A percentile compares a stretch with the other conserved stretches of the same genome.
Evolutionary conservation across 2,329 filamentous ascomycete species (phyloP).

Genomic region (Geosmithia flava): DNA sequence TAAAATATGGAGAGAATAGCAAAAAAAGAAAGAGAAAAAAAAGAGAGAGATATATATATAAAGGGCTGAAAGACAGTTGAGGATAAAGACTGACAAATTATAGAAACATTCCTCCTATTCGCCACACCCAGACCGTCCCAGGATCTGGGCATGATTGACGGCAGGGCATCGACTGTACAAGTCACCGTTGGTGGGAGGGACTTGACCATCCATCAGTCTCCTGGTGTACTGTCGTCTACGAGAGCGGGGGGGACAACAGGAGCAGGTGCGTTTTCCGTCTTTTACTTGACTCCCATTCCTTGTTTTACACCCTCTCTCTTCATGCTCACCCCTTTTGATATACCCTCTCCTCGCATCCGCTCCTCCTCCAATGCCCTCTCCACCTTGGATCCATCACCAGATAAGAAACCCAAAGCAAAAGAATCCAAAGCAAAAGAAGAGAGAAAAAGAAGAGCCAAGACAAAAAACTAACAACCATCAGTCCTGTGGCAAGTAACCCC

Average conservation of each 20-base stretch:
- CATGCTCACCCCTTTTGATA: neutral
- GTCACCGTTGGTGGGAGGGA: constrained; percentile 58
- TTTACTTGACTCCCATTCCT: neutral
- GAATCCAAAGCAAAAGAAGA: neutral
- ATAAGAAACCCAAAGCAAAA: neutral
- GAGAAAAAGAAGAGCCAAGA: neutral
- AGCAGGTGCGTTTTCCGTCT: constrained; percentile 24
- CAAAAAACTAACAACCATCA: constrained; percentile 13
- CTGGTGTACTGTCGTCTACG: constrained; percentile 65
- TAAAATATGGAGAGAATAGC: no score
- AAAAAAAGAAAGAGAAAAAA: no score
- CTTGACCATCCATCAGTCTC: constrained; percentile 71
- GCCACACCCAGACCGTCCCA: constrained; percentile 60
- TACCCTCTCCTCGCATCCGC: neutral
- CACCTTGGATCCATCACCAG: no score
- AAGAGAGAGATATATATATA: no score
- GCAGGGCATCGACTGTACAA: constrained; percentile 51
- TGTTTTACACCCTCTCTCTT: constrained; percentile 2
- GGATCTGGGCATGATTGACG: constrained; percentile 76
- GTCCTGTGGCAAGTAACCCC: constrained; percentile 91
- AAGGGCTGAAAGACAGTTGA: neutral
- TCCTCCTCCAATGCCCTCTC: no score
- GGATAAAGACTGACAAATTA: neutral
- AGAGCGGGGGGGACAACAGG: constrained; percentile 49
- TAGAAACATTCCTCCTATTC: constrained; percentile 85